Evolutionary conservation across 345 rosid species (phyloP), one percentile per base, ranked within the genome.

Genomic region (Rhodamnia rubescens): DNA sequence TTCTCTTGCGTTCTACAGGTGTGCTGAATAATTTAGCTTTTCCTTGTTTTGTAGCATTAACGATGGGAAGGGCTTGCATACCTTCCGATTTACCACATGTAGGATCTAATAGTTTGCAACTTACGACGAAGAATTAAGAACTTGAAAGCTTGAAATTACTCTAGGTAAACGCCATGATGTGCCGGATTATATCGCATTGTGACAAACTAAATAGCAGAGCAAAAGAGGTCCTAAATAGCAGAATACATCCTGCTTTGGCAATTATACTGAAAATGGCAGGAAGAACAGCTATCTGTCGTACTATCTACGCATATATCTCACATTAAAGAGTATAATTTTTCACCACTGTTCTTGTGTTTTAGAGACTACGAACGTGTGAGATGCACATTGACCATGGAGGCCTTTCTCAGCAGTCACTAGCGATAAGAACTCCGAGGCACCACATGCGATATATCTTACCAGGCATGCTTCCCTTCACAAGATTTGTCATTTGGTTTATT

Each of bases 1-100:
- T 85, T 97, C 74, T 90, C 90, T 85, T 90, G 95, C 90, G 78
- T 91, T 29, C 91, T 93, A 88, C 95, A 95, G 96, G 99, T 95
- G 82, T 13, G 21, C 11, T 40, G n/a, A 53, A 69, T 32, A 18
- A 36, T 69, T 69, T 36, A 69, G 47, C 24, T 36, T 69, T 36
- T 69, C 78, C 78, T 18, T 8, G 26, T 69, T 36, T 69, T 36
- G 32, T 69, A 88, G 51, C 92, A 92, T 59, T 27, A 27, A 13
- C 21, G 40, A 59, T 59, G 36, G 74, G 40, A 59, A 61, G 74
- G 40, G 78, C 75, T 32, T 64, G 44, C 24, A 64, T 32, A 32
- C 24, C 78, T 22, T 0, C 7, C 36, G 24, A 69, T 4, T 32
- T 32, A 53, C 54, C 20, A 5, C 4, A 7, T 6, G 54, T 5